Evolutionary conservation across 2,329 filamentous ascomycete species (phyloP), one percentile per base, ranked within the genome.

Genomic region (Hypocreales sp.): DNA sequence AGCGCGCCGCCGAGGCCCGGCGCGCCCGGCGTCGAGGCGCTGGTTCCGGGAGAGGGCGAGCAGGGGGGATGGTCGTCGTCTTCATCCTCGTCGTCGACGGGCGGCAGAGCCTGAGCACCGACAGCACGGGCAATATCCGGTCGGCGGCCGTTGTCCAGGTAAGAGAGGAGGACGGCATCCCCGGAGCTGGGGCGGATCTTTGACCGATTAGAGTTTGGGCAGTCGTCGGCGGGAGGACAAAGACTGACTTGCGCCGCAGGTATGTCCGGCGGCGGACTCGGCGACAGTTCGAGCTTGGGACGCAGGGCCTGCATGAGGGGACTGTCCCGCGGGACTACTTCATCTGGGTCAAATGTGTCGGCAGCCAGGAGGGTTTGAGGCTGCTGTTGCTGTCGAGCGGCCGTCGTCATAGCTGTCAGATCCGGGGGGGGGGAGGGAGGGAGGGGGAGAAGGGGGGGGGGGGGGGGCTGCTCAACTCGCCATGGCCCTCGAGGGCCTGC

Each of bases 81-180:
- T 35, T 57, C 54, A 24, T 59, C 53, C 10, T 56, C 56, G 29
- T 56, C 51, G 29, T 51, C 45, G 30, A 55, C 57, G 3, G 52
- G 55, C 14, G 61, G 58, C 25, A 79, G 55, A 14, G 67, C 60
- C 36, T 61, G 47, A 35, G 56, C 53, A 35, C 61, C 65, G 31
- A 70, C 76, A 42, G 54, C 46, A 37, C 53, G 55, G 31, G 74
- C 73, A 42, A 82, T 66, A 27, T 83, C 73, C 27, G 67, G 72
- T 38, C 60, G 60, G 43, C 72, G 71, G 42, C 72, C 70, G 44
- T 60, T 67, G 40, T 58, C 68, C 56, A 86, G 63, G 47, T 64
- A 60, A 31, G 58, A 53, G 35, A 87, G 63, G 48, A 87, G 61
- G 36, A 81, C 72, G 39, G 61, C 68, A 63, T 79, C 72, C 40